Evolutionary conservation across 2,329 filamentous ascomycete genomes (phyloP).

Genomic region (Ilyonectria destructans): DNA sequence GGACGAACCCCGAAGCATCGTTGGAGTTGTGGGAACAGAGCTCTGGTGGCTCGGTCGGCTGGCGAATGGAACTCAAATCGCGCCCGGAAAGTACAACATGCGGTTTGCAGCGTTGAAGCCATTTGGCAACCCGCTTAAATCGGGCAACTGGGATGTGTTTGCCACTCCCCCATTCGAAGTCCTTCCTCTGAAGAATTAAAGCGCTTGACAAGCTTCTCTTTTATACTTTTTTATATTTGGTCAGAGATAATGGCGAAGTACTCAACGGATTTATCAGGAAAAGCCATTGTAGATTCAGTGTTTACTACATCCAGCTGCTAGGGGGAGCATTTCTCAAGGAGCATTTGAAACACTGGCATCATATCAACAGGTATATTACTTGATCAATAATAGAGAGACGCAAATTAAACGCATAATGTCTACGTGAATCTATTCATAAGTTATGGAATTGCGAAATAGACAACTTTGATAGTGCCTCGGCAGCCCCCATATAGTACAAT

Average conservation of each 20-base stretch:
- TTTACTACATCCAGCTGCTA: background rate
- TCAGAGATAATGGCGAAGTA: background rate
- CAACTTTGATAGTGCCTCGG: no score
- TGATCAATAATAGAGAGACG: no score
- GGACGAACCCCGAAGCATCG: slow-evolving; percentile 17
- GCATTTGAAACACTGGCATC: no score
- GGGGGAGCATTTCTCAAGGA: no score
- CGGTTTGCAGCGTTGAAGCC: slow-evolving; percentile 31
- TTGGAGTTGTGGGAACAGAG: slow-evolving; percentile 25
- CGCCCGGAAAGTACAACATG: slow-evolving; percentile 32
- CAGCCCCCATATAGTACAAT: no score
- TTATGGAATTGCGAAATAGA: no score
- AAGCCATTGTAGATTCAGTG: no score
- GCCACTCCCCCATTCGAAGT: background rate
- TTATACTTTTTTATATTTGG: background rate
- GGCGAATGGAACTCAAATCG: slow-evolving; percentile 30
- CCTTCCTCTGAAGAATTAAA: background rate
- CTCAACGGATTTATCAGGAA: no score
- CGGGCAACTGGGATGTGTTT: slow-evolving; percentile 17
- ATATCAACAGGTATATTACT: no score
- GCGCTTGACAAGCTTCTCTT: background rate
- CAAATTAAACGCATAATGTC: no score
- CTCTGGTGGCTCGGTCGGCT: slow-evolving; percentile 36
- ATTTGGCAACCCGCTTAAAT: slow-evolving; percentile 25
- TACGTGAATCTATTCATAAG: no score